Base-by-base conservation (phyloP, 2,329 filamentous ascomycete genomes). In the Dactylellina cionopaga region DNA sequence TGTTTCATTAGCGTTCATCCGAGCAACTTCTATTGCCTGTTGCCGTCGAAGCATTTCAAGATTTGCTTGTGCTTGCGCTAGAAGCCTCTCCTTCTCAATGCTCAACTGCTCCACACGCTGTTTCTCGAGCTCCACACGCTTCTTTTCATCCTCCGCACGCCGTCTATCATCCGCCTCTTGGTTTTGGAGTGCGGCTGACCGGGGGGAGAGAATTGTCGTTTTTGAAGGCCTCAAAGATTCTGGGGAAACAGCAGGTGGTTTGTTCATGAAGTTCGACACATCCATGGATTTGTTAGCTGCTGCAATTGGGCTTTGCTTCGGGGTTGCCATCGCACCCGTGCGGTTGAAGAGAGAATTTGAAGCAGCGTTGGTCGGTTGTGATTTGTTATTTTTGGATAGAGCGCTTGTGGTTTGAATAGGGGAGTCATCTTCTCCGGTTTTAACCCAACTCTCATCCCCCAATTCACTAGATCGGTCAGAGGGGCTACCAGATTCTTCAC, bases 381-480 rank as follows among this genome's bases (percentile, higher is more conserved):
- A 15, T 9, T 37, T 54, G 22, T 52, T 46, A 43, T 7, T 43
- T 22, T 63, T 51, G 10, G 19, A 37, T 7, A 25, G 19, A 25
- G 22, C 22, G 1, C 13, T 27, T 15, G 29, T 27, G 5, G 51
- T 13, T 43, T 72, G 51, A 31, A 27, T 39, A 13, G 68, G 68
- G 24, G 59, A 65, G 11, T 39, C 59, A 29, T 72, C 68, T 33
- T 64, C 66, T 17, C 43, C 66, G 19, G 59, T 56, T 41, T 72
- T 58, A 35, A 71, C 49, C 66, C 66, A 71, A 19, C 56, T 55
- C 19, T 59, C 68, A n/a, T 65, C 59, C 43, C 49, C 68, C 46
- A 65, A 60, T 44, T 65, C 68, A 46, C 59, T 72, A 59, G 68
- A 65, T 55, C 55, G 68, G 37, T 41, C 68, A 22, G 59, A 59